A percentile compares a stretch with the other conserved stretches of the same genome.
phyloP scores from a whole-genome alignment of 2,329 filamentous ascomycete genomes.

The Xylaria sp. region DNA sequence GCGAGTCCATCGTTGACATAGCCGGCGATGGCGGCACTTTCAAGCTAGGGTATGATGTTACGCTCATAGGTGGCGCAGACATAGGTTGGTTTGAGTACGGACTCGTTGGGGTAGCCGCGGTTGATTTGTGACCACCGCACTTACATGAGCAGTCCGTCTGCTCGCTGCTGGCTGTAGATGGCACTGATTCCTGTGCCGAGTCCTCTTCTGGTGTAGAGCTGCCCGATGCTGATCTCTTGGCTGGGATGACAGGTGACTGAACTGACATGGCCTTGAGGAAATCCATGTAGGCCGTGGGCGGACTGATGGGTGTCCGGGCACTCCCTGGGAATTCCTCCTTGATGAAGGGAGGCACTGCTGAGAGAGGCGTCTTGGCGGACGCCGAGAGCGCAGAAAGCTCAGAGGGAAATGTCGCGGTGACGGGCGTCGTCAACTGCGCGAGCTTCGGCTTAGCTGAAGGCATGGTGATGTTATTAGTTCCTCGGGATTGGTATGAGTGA shows the following conservation, averaged over 20 bases:
- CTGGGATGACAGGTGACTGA: conserved; percentile 73
- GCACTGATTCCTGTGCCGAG: conserved; percentile 56
- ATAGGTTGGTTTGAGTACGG: conserved; percentile 67
- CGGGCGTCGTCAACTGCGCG: conserved; percentile 70
- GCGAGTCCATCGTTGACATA: conserved; percentile 75
- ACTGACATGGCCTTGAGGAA: conserved; percentile 88
- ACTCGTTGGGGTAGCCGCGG: conserved; percentile 59
- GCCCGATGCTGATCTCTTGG: conserved; percentile 64
- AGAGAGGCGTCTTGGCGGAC: conserved; percentile 77
- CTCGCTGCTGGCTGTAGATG: conserved; percentile 68
- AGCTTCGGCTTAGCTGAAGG: conserved; percentile 68
- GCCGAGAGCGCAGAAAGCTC: conserved; percentile 71
- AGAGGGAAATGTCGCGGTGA: conserved; percentile 71
- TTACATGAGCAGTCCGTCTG: conserved; percentile 68
- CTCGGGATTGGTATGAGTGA: conserved; percentile 31
- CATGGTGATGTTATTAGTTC: conserved; percentile 54
- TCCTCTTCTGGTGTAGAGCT: conserved; percentile 62
- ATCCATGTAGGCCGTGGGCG: conserved; percentile 89
- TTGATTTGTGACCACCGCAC: conserved; percentile 64
- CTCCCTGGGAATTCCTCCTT: conserved; percentile 71
- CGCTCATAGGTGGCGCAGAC: conserved; percentile 69
- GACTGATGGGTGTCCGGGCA: conserved; percentile 87
- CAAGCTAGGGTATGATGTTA: conserved; percentile 72
- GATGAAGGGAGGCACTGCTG: conserved; percentile 68
- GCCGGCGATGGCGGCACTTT: conserved; percentile 82